Percentiles rank a stretch among this genome's conserved stretches.
Evolutionary conservation across 2,329 filamentous ascomycete genomes (phyloP).

Genomic region (Colletotrichum sp.): DNA sequence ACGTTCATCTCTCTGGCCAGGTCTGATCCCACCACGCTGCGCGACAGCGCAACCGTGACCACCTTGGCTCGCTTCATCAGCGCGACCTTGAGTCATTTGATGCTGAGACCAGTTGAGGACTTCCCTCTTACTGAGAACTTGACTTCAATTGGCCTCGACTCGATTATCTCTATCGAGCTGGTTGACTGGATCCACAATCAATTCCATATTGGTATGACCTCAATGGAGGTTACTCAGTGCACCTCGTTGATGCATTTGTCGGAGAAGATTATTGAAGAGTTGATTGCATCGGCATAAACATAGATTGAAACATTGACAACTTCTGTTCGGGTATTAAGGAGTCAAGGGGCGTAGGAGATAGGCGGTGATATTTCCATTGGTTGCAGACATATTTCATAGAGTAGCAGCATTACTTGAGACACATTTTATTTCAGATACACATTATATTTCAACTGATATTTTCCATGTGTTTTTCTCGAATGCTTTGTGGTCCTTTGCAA

Average conservation of each 20-base stretch:
- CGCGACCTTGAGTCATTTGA: neutral
- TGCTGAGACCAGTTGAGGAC: neutral
- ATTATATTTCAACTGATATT: too few species aligned
- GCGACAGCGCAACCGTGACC: neutral
- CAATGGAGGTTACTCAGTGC: slow-evolving; percentile 7
- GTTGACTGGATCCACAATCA: slow-evolving; percentile 15
- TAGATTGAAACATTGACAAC: neutral
- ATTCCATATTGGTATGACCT: neutral
- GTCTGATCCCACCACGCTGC: neutral
- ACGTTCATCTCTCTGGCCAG: neutral
- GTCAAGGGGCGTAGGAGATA: neutral
- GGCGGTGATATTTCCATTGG: neutral
- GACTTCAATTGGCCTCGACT: slow-evolving; percentile 3
- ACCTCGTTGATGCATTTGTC: neutral
- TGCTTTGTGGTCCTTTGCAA: neutral
- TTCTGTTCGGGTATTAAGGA: neutral
- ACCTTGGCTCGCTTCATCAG: neutral
- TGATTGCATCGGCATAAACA: neutral
- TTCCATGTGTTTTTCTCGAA: rapidly evolving
- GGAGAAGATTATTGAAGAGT: neutral
- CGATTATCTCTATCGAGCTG: slow-evolving; percentile 12
- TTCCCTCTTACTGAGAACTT: neutral
- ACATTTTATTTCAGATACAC: neutral
- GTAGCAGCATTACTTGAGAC: neutral
- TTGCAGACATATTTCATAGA: neutral